Evolutionary conservation across 1,284 basidiomycete species (phyloP).

Genomic region (Exobasidium rhododendri): DNA sequence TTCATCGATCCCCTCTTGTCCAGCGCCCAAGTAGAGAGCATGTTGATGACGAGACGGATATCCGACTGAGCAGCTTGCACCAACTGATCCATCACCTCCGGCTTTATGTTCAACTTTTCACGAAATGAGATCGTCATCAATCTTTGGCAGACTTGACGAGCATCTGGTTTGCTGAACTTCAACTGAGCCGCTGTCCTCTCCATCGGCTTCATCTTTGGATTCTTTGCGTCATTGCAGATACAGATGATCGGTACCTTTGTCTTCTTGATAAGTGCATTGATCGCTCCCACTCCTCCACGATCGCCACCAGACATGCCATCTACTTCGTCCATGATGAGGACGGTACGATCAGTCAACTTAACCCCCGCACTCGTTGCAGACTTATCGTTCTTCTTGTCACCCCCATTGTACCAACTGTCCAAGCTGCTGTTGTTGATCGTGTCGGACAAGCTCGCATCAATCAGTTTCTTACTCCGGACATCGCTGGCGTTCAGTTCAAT

Average conservation of each 20-base stretch:
- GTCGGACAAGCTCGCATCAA: constrained; percentile 66
- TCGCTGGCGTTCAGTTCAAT: constrained; percentile 97
- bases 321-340: constrained; percentile 98
- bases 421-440: constrained; percentile 66
- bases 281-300: constrained; percentile 87
- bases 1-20: constrained; percentile 34
- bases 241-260: constrained; percentile 96
- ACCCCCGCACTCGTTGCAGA: constrained; percentile 11
- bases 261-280: constrained; percentile 90
- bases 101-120: constrained; percentile 76
- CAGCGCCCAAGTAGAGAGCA: constrained; percentile 88
- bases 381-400: constrained; percentile 4
- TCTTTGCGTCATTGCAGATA: constrained; percentile 85
- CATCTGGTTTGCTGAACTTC: constrained; percentile 57
- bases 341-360: constrained; percentile 72
- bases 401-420: constrained; percentile 72
- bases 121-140: constrained; percentile 75
- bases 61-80: constrained; percentile 85
- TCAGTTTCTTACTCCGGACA: constrained; percentile 88
- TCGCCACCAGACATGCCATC: constrained; percentile 99
- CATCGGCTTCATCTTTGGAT: constrained; percentile 88
- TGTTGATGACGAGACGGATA: constrained; percentile 93
- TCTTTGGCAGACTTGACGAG: constrained; percentile 17
- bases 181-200: constrained; percentile 62
- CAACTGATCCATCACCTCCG: constrained; percentile 87